A percentile compares a stretch with the other conserved stretches of the same genome.
Conservation (phyloP, 176 grass and related monocot genomes). For the Hordeum marinum region DNA sequence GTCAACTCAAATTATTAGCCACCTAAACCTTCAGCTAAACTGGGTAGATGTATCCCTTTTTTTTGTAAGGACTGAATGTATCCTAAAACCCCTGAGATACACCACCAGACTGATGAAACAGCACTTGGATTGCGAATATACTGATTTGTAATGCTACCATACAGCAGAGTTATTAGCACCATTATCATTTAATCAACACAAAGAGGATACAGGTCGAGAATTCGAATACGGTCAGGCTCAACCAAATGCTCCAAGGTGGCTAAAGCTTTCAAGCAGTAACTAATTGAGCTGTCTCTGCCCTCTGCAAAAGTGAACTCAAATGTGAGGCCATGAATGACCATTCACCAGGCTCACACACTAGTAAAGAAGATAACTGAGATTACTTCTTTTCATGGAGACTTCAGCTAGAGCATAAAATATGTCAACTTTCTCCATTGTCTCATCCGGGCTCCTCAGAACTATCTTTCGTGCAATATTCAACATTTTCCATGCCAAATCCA, state of each 20-base stretch:
- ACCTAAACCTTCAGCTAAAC: no score
- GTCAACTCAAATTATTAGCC: not conserved
- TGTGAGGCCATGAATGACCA: not conserved
- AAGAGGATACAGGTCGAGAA: constrained; percentile 76
- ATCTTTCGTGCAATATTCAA: constrained; percentile 86
- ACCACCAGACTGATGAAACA: no score
- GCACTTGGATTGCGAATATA: no score
- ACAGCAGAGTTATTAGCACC: not conserved
- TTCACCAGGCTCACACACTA: not conserved
- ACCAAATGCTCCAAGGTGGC: constrained; percentile 63
- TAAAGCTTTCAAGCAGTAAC: constrained; percentile 74
- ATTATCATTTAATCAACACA: not conserved
- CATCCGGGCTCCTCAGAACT: constrained; percentile 56
- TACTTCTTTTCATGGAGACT: constrained; percentile 87
- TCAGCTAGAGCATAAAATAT: constrained; percentile 73
- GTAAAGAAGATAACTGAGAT: not conserved
- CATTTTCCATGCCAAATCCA: constrained; percentile 94
- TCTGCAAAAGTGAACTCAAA: constrained; percentile 47
- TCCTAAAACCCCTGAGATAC: no score
- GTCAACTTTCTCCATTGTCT: constrained; percentile 61
- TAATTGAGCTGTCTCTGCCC: constrained; percentile 67
- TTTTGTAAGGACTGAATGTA: no score
- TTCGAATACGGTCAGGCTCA: constrained; percentile 55
- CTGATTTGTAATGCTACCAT: no score
- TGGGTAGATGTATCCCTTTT: no score